These are phyloP conservation scores for Citrus mangshanensis DNA, from an alignment of 345 rosid genomes.

Conservation along the genomic window DNA sequence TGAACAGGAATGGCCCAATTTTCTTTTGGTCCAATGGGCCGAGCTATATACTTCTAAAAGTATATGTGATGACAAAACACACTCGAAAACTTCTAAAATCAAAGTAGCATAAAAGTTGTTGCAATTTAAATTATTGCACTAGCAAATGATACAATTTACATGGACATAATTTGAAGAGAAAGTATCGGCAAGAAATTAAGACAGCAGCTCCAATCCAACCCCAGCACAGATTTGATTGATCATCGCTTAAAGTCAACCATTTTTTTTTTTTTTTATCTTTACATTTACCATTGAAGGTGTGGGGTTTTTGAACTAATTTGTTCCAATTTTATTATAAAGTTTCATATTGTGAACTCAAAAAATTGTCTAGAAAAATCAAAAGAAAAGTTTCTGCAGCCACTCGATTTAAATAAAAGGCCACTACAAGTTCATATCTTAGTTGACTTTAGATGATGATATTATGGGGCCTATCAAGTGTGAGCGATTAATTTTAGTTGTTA, in stretches of 20 bases:
- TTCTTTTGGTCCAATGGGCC: too few species aligned
- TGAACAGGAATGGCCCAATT: too few species aligned
- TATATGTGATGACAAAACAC: too few species aligned
- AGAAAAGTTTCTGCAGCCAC: too few species aligned
- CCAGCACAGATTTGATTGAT: not conserved
- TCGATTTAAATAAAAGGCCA: too few species aligned
- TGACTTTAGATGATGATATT: too few species aligned
- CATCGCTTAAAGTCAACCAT: not conserved
- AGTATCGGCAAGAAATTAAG: not conserved
- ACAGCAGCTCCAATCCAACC: too few species aligned
- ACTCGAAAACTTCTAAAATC: too few species aligned
- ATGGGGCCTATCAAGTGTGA: too few species aligned
- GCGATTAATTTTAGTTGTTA: too few species aligned
- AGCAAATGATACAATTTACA: not conserved
- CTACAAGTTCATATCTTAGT: too few species aligned
- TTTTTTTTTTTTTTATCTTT: not conserved
- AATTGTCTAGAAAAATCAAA: not conserved
- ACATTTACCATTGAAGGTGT: not conserved
- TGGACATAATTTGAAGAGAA: not conserved
- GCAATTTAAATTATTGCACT: not conserved
- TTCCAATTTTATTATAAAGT: not conserved
- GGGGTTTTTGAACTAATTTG: not conserved
- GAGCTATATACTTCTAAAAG: too few species aligned
- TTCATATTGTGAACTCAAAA: not conserved
- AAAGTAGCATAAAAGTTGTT: not conserved